phyloP scores from a whole-genome alignment of 805 yeast species.

The Metschnikowia matae region DNA sequence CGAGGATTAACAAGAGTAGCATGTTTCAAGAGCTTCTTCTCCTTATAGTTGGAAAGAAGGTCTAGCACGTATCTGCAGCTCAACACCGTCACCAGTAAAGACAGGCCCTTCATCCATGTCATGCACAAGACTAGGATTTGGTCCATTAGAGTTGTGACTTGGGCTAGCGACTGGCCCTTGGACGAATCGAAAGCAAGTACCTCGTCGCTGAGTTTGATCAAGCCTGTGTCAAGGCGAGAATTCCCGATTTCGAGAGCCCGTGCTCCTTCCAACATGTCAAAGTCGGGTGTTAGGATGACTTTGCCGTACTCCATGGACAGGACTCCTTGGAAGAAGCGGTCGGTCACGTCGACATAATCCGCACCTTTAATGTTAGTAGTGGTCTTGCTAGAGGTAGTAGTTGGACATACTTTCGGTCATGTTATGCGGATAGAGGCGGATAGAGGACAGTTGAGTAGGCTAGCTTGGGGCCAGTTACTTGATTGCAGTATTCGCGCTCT shows the following conservation, averaged over 20 bases:
- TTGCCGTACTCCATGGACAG: conserved; percentile 35
- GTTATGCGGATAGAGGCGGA: not conserved
- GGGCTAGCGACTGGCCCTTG: conserved; percentile 30
- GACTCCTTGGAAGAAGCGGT: conserved; percentile 39
- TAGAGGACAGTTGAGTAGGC: not conserved
- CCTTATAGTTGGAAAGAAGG: conserved; percentile 40
- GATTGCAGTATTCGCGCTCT: not conserved
- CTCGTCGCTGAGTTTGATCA: conserved; percentile 43
- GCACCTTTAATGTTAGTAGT: not conserved
- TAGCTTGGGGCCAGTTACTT: not conserved
- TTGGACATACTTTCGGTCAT: not conserved
- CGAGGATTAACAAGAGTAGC: conserved; percentile 11
- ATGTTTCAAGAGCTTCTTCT: conserved; percentile 8
- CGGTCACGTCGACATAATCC: conserved; percentile 48
- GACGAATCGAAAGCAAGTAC: conserved; percentile 48
- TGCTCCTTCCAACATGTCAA: conserved; percentile 77
- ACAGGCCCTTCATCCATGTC: conserved; percentile 73
- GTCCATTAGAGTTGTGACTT: conserved; percentile 50
- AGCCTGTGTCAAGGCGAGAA: conserved; percentile 70
- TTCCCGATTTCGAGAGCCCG: conserved; percentile 80
- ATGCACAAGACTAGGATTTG: conserved; percentile 50
- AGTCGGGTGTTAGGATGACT: conserved; percentile 55
- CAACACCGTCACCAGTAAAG: conserved; percentile 71
- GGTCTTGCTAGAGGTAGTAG: not conserved
- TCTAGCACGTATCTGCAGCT: conserved; percentile 71